A percentile compares a stretch with the other conserved stretches of the same genome.
phyloP scores from a whole-genome alignment of 371 early-diverging fungal species.

The Rhizopus arrhizus region DNA sequence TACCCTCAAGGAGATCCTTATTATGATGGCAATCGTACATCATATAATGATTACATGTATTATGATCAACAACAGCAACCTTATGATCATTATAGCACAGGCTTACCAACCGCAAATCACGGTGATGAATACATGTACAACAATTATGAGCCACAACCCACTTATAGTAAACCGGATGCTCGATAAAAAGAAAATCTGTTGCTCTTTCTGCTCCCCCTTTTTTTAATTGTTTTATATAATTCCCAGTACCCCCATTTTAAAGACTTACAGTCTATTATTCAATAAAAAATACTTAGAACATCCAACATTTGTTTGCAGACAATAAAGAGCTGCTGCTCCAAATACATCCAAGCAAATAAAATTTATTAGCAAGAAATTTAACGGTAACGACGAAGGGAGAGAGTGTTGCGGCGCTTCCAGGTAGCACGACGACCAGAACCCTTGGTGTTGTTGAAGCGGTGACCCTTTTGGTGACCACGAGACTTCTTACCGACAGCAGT shows the following conservation, averaged over 20 bases:
- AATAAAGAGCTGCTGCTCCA: no score
- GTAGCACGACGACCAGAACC: slow-evolving; percentile 91
- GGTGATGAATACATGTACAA: background rate
- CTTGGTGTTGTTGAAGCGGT: slow-evolving; percentile 95
- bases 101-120: background rate
- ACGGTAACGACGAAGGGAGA: slow-evolving; percentile 82
- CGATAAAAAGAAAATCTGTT: background rate
- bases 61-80: slow-evolving; percentile 1
- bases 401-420: slow-evolving; percentile 81
- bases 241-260: no score
- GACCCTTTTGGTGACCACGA: slow-evolving; percentile 98
- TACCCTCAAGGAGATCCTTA: background rate
- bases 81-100: background rate
- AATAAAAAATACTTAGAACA: no score
- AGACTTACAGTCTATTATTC: no score
- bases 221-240: background rate
- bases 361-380: slow-evolving; percentile 44
- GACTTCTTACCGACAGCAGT: slow-evolving; percentile 96
- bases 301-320: no score
- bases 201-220: background rate
- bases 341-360: no score
- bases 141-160: slow-evolving; percentile 1
- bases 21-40: background rate
- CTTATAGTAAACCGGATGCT: slow-evolving; percentile 13
- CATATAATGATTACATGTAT: slow-evolving; percentile 5